Conservation (phyloP, 768 basidiomycete genomes). For the Neoboletus subvelutipes region DNA sequence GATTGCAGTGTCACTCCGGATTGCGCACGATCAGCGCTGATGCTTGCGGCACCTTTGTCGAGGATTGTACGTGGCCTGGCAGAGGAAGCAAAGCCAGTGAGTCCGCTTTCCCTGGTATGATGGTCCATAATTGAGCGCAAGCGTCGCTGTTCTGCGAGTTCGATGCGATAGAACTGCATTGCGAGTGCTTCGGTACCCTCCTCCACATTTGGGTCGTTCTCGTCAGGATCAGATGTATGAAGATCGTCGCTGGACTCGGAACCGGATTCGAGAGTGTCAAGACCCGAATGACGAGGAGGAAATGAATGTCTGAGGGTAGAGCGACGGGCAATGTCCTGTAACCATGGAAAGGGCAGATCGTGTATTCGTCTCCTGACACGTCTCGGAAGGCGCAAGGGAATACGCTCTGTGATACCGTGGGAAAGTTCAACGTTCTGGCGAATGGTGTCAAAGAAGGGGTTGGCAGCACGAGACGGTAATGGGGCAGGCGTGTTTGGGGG, state of each 20-base stretch:
- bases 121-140: conserved; percentile 91
- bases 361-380: conserved; percentile 54
- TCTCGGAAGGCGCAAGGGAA: conserved; percentile 61
- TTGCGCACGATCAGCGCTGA: neutral
- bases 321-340: conserved; percentile 65
- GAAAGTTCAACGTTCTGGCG: conserved; percentile 84
- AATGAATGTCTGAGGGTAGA: conserved; percentile 34
- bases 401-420: conserved; percentile 73
- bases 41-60: neutral
- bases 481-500: conserved; percentile 21
- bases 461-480: conserved; percentile 39
- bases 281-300: conserved; percentile 15
- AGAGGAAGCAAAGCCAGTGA: conserved; percentile 1
- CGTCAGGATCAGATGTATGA: conserved; percentile 33
- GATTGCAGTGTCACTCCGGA: conserved; percentile 1
- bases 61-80: conserved; percentile 8
- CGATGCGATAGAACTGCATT: conserved; percentile 91
- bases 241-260: conserved; percentile 38
- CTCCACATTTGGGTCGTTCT: conserved; percentile 45
- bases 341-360: conserved; percentile 80
- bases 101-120: conserved; percentile 64
- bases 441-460: conserved; percentile 96
- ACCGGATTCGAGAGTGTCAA: conserved; percentile 24
- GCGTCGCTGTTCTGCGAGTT: conserved; percentile 85
- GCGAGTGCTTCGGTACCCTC: conserved; percentile 80